Base-by-base conservation (phyloP, 2,329 filamentous ascomycete genomes). In the Simplicillium sp. region DNA sequence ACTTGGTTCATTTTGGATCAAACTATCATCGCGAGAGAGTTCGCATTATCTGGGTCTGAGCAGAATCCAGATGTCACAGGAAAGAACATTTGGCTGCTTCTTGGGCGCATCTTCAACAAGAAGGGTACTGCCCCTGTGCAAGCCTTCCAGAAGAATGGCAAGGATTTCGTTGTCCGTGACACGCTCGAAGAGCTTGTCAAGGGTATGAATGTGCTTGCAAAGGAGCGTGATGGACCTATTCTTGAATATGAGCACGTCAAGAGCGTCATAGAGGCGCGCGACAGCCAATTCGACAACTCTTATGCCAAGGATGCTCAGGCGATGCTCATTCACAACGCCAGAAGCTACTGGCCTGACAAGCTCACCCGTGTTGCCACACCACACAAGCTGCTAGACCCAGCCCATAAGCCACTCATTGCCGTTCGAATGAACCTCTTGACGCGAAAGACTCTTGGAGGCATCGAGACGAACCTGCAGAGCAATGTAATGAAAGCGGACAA, bases 1-100 rank as follows among this genome's bases (percentile, higher is more conserved):
- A 71, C 70, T 2, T 80, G 77, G 76, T 80, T 80, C 58, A 66
- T 80, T 41, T 65, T 77, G 3, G 66, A 75, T 53, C 71, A 73
- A 45, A 60, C 58, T 51, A 80, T 80, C 49, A 71, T 80, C 36
- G 71, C 72, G n/a, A 66, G 70, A 15, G 76, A 80, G 54, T 80
- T 80, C 43, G 74, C 71, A 11, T 67, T 80, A 1, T 80, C 76
- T 0, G 76, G 76, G 8, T 78, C 74, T 0, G 76, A 80, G 57
- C 76, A 80, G 60, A 80, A 80, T 57, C 73, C 74, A 0, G 76
- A 80, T 48, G 46, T 80, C 25, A 77, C 75, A 2, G 57, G 54
- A 53, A 80, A 80, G 60, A 77, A 70, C 52, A 57, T 73, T 36
- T 70, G 70, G 65, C 55, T 70, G 50, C 48, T 75, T 3, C 57